Conservation (phyloP, 2,329 filamentous ascomycete species). For the Beauveria scarabaeidicola region DNA sequence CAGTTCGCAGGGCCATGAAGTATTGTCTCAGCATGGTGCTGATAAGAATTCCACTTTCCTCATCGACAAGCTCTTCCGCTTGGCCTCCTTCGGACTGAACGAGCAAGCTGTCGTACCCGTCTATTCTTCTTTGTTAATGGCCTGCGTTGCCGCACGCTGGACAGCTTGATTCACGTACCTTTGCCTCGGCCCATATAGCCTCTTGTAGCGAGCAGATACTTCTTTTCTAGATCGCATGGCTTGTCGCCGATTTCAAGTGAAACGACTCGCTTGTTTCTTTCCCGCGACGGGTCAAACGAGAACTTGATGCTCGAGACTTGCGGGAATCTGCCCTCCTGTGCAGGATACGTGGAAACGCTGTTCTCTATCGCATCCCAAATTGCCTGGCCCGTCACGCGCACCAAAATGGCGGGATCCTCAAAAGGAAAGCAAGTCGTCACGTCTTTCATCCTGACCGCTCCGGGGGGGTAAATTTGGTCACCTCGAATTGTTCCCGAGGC, state of each 20-base stretch:
- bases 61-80: slow-evolving; percentile 69
- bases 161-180: slow-evolving; percentile 24
- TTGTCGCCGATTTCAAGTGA: slow-evolving; percentile 52
- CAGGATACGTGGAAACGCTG: slow-evolving; percentile 69
- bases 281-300: slow-evolving; percentile 56
- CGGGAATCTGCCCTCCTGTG: slow-evolving; percentile 73
- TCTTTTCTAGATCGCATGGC: slow-evolving; percentile 51
- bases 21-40: slow-evolving; percentile 83
- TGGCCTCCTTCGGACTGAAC: slow-evolving; percentile 66
- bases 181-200: slow-evolving; percentile 88
- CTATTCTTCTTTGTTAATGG: slow-evolving; percentile 26
- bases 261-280: slow-evolving; percentile 54
- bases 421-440: slow-evolving; percentile 89
- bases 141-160: not conserved
- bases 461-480: slow-evolving; percentile 80
- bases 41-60: slow-evolving; percentile 81
- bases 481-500: slow-evolving; percentile 78
- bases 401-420: slow-evolving; percentile 77
- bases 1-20: slow-evolving; percentile 75
- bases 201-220: slow-evolving; percentile 69
- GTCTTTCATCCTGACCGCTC: slow-evolving; percentile 68
- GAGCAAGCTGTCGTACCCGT: slow-evolving; percentile 72
- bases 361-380: slow-evolving; percentile 80
- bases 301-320: slow-evolving; percentile 81
- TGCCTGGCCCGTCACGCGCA: slow-evolving; percentile 61